phyloP scores from a whole-genome alignment of 148 eudicot genomes.

The Rheum nobile region DNA sequence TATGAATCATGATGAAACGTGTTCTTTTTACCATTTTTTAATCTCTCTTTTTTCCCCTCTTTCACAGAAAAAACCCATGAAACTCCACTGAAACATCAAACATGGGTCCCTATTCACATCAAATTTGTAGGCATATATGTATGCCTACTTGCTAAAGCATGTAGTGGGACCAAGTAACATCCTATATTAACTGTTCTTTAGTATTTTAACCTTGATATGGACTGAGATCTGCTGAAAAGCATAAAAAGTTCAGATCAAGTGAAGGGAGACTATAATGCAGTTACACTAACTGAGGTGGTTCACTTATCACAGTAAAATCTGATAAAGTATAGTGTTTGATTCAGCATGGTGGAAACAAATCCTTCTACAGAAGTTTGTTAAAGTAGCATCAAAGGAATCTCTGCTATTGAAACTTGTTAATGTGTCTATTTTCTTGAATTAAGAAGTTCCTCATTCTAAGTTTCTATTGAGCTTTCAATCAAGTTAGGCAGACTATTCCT shows the following conservation, averaged over 20 bases:
- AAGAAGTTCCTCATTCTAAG: neutral
- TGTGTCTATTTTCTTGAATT: neutral
- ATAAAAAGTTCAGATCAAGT: neutral
- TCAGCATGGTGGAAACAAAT: no score
- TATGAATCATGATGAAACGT: neutral
- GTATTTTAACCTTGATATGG: neutral
- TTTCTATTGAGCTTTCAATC: neutral
- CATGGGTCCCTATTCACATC: neutral
- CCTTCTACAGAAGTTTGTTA: no score
- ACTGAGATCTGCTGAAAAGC: neutral
- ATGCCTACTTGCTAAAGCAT: constrained; percentile 1
- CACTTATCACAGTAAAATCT: no score
- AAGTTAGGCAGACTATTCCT: neutral
- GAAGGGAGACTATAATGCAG: neutral
- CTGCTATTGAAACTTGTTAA: neutral
- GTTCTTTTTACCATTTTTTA: no score
- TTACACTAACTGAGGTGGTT: no score
- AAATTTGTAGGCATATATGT: neutral
- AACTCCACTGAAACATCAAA: neutral
- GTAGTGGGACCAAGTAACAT: neutral
- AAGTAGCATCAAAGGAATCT: no score
- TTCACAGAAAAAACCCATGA: neutral
- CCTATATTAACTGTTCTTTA: neutral
- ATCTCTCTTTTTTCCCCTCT: neutral
- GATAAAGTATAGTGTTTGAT: no score